Base-by-base conservation (phyloP, 495 filamentous ascomycete genomes). In the Aspergillus carlsbadensis region DNA sequence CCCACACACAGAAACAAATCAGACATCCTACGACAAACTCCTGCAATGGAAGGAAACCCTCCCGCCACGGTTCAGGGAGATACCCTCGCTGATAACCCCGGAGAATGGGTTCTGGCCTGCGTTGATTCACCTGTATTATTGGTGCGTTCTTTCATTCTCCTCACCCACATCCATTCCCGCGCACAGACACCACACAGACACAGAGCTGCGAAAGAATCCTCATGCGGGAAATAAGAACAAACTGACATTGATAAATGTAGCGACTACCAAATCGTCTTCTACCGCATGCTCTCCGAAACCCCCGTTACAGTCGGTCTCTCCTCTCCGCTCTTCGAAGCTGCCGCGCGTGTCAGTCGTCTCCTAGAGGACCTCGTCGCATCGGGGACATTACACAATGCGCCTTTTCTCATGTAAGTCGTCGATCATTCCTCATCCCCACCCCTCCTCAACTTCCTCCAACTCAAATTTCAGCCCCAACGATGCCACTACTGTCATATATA, bases 241-340 rank as follows among this genome's bases (percentile, higher is more conserved):
- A 8, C 17, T 29, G 11, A 47, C n/a, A n/a, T n/a, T 8, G 21
- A n/a, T 3, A 47, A 17, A 17, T 21, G 17, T 29, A 47, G 44
- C n/a, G 44, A 47, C 22, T 47, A 47, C 24, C 44, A 47, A n/a
- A 47, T 47, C 44, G 44, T 47, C 22, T 47, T 47, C 44, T 47
- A 47, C 44, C 44, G 44, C 44, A 47, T 47, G 44, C 44, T 47
- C 44, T 26, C 44, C 44, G 44, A 47, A 22, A 47, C 7, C 5
- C 44, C 44, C 44, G 20, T 47, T 4, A 47, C 44, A 22, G 44
- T 47, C 20, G 44, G 44, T 8, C 44, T 47, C 4, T 2, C 11
- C 2, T 47, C 44, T 14, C 44, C 44, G 5, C 44, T 47, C 6
- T 47, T 47, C 22, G 44, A 26, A 33, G 44, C 44, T 10, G 44